These are phyloP conservation scores for Filobasidium wieringae DNA, from an alignment of 768 basidiomycete species.

Conservation along the genomic window DNA sequence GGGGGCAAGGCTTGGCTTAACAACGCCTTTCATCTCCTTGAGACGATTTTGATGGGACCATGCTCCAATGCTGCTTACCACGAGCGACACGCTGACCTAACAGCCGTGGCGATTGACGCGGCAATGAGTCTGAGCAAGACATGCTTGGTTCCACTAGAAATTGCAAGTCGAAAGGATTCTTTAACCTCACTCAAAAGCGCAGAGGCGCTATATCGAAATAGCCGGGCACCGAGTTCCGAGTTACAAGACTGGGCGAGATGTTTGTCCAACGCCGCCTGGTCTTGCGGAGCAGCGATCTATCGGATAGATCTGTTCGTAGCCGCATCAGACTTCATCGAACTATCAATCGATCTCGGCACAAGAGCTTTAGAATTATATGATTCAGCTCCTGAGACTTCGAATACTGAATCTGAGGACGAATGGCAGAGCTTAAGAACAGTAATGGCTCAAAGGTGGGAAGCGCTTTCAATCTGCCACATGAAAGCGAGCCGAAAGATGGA, in stretches of 20 bases:
- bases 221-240: background rate
- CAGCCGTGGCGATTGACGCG: slow-evolving; percentile 1
- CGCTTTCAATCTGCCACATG: slow-evolving; percentile 63
- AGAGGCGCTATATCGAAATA: background rate
- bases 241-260: slow-evolving; percentile 30
- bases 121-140: background rate
- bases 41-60: background rate
- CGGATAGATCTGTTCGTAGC: slow-evolving; percentile 50
- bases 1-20: background rate
- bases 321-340: slow-evolving; percentile 56
- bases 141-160: background rate
- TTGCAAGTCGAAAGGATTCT: background rate
- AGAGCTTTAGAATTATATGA: slow-evolving; percentile 40
- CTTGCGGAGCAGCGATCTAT: slow-evolving; percentile 45
- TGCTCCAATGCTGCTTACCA: background rate
- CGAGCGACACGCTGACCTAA: background rate
- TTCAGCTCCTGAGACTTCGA: slow-evolving; percentile 26
- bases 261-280: slow-evolving; percentile 31
- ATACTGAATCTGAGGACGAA: slow-evolving; percentile 30
- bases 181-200: background rate
- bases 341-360: slow-evolving; percentile 50
- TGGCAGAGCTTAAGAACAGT: slow-evolving; percentile 57
- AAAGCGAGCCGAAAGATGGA: slow-evolving; percentile 71
- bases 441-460: slow-evolving; percentile 62
- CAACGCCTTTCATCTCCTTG: background rate